A percentile compares a stretch with the other conserved stretches of the same genome.
These are phyloP conservation scores for Neocucurbitaria cava DNA, from an alignment of 2,329 filamentous ascomycete genomes.

Conservation along the genomic window DNA sequence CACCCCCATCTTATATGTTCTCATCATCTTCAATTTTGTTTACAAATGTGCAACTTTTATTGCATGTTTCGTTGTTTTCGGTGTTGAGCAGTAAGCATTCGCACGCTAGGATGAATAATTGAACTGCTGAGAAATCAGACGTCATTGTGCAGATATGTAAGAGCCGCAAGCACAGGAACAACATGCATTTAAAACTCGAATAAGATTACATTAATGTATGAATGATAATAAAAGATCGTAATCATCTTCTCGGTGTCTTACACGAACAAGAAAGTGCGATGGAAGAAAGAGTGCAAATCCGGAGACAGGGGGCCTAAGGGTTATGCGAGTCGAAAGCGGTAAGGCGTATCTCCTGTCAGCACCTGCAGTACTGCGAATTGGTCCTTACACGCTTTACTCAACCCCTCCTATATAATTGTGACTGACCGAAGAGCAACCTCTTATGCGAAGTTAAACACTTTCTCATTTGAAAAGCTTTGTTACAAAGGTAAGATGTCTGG, in stretches of 20 bases:
- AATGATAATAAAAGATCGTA: too few relatives aligned
- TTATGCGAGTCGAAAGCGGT: too few relatives aligned
- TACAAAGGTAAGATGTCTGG: conserved; percentile 17
- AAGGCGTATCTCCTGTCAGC: too few relatives aligned
- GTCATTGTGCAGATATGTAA: conserved; percentile 7
- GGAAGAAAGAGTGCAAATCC: not conserved
- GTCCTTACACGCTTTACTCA: too few relatives aligned
- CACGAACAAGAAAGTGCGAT: too few relatives aligned
- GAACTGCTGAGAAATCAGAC: conserved; percentile 15
- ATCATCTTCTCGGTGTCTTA: too few relatives aligned
- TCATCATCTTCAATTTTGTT: not conserved
- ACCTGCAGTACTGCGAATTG: too few relatives aligned
- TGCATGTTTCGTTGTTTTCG: not conserved
- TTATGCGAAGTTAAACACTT: too few relatives aligned
- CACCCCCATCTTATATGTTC: not conserved
- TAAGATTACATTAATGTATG: not conserved
- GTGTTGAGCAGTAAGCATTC: conserved; percentile 8
- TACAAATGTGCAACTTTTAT: conserved; percentile 4
- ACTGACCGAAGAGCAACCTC: too few relatives aligned
- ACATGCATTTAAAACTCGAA: not conserved
- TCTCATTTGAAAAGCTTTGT: too few relatives aligned
- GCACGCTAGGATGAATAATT: conserved; percentile 11
- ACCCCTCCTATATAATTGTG: too few relatives aligned
- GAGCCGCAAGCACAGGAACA: not conserved
- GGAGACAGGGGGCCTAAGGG: not conserved